A percentile compares a stretch with the other conserved stretches of the same genome.
phyloP scores from a whole-genome alignment of 2,329 filamentous ascomycete genomes.

The Seiridium unicorne region DNA sequence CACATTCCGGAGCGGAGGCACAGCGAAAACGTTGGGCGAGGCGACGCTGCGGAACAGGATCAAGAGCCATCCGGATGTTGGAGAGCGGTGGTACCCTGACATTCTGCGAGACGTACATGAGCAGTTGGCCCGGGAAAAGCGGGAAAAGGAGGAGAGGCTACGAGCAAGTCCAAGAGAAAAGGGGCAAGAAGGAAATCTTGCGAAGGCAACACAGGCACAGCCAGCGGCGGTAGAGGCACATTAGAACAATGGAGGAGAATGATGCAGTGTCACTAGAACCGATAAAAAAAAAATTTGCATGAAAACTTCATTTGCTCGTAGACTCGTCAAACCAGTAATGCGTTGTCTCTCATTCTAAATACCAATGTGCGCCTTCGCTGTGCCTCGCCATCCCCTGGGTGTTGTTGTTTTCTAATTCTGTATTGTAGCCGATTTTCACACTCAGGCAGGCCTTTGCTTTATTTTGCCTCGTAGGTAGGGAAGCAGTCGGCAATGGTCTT shows the following conservation, averaged over 20 bases:
- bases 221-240: slow-evolving; percentile 37
- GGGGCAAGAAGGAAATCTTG: neutral
- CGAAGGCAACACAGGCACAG: slow-evolving; percentile 12
- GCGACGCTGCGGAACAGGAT: slow-evolving; percentile 81
- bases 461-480: slow-evolving; percentile 39
- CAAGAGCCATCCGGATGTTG: slow-evolving; percentile 85
- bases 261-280: too few relatives aligned
- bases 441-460: slow-evolving; percentile 1
- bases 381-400: neutral
- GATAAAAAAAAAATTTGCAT: neutral
- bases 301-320: slow-evolving; percentile 6
- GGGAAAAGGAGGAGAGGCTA: slow-evolving; percentile 23
- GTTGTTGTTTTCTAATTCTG: neutral
- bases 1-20: slow-evolving; percentile 71
- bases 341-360: slow-evolving; percentile 12
- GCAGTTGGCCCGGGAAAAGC: slow-evolving; percentile 49
- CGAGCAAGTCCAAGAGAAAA: neutral
- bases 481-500: slow-evolving; percentile 73
- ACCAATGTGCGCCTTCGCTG: slow-evolving; percentile 16
- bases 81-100: slow-evolving; percentile 75
- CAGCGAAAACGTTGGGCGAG: slow-evolving; percentile 70
- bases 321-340: slow-evolving; percentile 8
- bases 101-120: slow-evolving; percentile 56
- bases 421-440: neutral
- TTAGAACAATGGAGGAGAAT: slow-evolving; percentile 13